phyloP scores from a whole-genome alignment of 2,329 filamentous ascomycete genomes.

The Sporothrix protearum region DNA sequence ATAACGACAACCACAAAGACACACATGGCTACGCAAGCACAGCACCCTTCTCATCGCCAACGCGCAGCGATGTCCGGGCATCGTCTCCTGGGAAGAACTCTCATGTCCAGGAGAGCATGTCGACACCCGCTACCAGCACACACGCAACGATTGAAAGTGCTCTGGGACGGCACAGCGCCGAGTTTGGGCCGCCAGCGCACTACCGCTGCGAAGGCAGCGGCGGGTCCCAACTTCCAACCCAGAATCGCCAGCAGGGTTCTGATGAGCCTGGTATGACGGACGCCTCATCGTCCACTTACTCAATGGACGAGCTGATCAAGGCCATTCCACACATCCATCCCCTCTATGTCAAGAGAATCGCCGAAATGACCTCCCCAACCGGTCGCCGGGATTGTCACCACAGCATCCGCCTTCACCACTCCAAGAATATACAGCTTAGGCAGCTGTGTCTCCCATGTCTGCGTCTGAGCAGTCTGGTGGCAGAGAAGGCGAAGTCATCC shows the following conservation, averaged over 20 bases:
- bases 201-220: not conserved
- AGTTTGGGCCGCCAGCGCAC: not conserved
- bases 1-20: not conserved
- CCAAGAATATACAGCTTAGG: conserved; percentile 27
- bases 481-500: not conserved
- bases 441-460: conserved; percentile 23
- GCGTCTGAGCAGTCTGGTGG: not conserved
- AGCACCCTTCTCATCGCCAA: not conserved
- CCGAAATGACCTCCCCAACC: conserved; percentile 16
- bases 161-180: not conserved
- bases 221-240: not conserved
- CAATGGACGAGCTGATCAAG: conserved; percentile 31
- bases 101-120: not conserved
- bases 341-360: conserved; percentile 30
- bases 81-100: not conserved
- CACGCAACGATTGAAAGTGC: not conserved
- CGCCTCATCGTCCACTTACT: conserved; percentile 36
- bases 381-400: conserved; percentile 6
- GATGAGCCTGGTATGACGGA: conserved; percentile 23
- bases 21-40: not conserved
- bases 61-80: not conserved
- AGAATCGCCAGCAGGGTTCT: not conserved
- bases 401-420: conserved; percentile 18
- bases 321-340: conserved; percentile 31
- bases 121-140: not conserved